These are phyloP conservation scores for Aschersonia sp. DNA, from an alignment of 2,329 filamentous ascomycete genomes.

Conservation along the genomic window DNA sequence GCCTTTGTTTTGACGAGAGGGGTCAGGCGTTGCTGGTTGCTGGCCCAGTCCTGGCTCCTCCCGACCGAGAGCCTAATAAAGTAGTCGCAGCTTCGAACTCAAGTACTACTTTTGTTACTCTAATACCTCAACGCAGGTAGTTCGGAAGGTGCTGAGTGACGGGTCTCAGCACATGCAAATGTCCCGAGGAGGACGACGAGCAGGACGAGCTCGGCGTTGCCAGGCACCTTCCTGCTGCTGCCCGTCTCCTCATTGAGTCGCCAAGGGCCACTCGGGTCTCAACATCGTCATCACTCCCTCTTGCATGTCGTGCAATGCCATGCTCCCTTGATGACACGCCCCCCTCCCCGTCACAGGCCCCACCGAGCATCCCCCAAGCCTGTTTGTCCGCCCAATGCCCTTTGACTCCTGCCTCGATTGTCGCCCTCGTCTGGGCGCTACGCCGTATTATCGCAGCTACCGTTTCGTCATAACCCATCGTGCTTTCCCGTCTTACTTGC, in stretches of 20 bases:
- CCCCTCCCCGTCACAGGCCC: background rate
- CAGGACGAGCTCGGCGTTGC: background rate
- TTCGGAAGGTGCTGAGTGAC: background rate
- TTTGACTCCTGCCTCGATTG: background rate
- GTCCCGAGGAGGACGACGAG: background rate
- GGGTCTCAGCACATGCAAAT: background rate
- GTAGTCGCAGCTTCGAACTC: background rate
- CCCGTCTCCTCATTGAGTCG: background rate
- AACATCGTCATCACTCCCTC: background rate
- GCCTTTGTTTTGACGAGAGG: background rate
- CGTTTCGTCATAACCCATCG: slow-evolving; percentile 3
- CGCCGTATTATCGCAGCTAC: background rate
- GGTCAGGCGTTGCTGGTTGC: background rate
- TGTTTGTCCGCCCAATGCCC: background rate
- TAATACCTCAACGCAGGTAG: background rate
- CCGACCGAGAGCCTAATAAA: background rate
- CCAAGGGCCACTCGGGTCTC: background rate
- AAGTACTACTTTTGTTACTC: background rate
- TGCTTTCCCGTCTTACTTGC: background rate
- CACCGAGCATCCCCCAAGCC: background rate
- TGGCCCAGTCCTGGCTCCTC: background rate
- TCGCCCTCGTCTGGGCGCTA: background rate
- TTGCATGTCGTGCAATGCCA: background rate
- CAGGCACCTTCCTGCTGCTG: background rate
- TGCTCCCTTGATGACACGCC: slow-evolving; percentile 1